These are phyloP conservation scores for Tuber microsphaerosporum DNA, from an alignment of 495 filamentous ascomycete genomes.

Conservation along the genomic window DNA sequence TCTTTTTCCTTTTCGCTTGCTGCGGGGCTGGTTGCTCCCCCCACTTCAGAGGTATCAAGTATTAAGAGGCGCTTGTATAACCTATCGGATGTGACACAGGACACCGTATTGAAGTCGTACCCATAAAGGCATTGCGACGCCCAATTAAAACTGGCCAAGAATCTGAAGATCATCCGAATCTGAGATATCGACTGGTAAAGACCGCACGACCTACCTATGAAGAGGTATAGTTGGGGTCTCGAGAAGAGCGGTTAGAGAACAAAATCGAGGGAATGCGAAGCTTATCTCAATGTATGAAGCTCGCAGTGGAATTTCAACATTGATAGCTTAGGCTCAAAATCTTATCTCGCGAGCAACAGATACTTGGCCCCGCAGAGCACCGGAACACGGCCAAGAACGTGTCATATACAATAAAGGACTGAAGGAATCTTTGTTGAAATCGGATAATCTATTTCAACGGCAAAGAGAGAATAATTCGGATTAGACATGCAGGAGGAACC, in stretches of 20 bases:
- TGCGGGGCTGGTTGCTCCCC: slow-evolving; percentile 9
- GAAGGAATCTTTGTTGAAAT: background rate
- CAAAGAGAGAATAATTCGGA: background rate
- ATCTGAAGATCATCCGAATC: background rate
- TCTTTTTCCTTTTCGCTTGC: slow-evolving; percentile 14
- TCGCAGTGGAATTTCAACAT: background rate
- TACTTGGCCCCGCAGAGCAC: background rate
- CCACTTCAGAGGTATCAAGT: slow-evolving; percentile 8
- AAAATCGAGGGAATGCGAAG: background rate
- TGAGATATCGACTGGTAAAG: background rate
- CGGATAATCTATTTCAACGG: background rate
- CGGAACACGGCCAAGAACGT: background rate
- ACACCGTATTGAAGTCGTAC: background rate
- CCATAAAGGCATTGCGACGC: background rate
- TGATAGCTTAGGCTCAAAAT: background rate
- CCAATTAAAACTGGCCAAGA: background rate
- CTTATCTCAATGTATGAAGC: background rate
- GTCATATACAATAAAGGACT: background rate
- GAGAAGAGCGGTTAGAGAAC: background rate
- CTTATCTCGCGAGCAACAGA: background rate
- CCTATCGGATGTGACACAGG: background rate
- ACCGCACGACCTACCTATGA: background rate
- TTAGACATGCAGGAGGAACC: background rate
- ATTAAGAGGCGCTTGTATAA: background rate
- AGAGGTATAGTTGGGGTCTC: background rate